Evolutionary conservation across 768 basidiomycete species (phyloP).

Genomic region (Dioszegia aurantiaca): DNA sequence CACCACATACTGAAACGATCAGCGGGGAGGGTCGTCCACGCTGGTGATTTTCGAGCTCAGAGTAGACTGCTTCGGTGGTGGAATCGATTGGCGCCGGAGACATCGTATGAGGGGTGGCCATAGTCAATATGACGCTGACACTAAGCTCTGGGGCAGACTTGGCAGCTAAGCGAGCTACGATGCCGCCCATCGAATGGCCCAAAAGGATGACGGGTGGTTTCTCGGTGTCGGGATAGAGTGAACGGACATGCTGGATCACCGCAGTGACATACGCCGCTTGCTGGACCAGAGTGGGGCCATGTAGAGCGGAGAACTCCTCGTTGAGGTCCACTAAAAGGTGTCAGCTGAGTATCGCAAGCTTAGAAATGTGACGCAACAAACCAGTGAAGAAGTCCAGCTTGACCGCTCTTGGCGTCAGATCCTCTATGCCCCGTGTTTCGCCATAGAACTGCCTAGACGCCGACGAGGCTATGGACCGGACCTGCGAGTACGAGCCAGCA

Average conservation of each 20-base stretch:
- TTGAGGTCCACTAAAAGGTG: constrained; percentile 79
- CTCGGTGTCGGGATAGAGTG: constrained; percentile 51
- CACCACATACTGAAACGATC: constrained; percentile 84
- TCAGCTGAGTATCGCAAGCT: neutral
- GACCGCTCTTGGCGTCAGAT: constrained; percentile 10
- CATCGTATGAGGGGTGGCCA: constrained; percentile 87
- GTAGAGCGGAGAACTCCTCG: constrained; percentile 93
- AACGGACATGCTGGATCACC: constrained; percentile 59
- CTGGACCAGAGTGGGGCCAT: constrained; percentile 79
- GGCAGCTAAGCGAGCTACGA: constrained; percentile 78
- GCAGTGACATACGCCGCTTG: constrained; percentile 72
- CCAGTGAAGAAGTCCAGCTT: constrained; percentile 84
- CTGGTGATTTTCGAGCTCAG: constrained; percentile 36
- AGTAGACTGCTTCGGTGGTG: constrained; percentile 73
- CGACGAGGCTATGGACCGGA: constrained; percentile 89
- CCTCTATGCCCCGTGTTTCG: constrained; percentile 54
- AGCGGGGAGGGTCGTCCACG: constrained; percentile 57
- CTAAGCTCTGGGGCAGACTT: neutral
- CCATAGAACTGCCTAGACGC: constrained; percentile 75
- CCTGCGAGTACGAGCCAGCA: constrained; percentile 90
- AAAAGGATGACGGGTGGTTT: constrained; percentile 65
- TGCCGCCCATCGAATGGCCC: constrained; percentile 97
- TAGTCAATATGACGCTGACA: constrained; percentile 66
- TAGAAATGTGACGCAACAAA: constrained; percentile 49
- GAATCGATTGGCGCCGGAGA: constrained; percentile 85